phyloP scores from a whole-genome alignment of 129 eudicot genomes.

The Escallonia herrerae region DNA sequence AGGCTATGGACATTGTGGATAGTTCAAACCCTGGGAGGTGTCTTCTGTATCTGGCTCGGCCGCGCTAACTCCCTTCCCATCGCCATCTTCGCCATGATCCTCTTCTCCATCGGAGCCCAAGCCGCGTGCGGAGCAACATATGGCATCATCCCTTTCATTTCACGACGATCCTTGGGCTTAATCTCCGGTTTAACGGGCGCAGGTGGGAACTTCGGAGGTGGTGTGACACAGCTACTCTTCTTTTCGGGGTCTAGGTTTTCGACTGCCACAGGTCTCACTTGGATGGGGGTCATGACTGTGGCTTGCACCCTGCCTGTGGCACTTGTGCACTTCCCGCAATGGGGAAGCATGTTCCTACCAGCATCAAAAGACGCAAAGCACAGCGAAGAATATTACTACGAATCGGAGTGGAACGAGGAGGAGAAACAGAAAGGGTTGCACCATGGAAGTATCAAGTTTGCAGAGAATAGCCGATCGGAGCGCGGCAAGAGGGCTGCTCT shows the following conservation, averaged over 20 bases:
- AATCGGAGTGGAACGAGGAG: background rate
- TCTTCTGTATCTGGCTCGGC: conserved; percentile 41
- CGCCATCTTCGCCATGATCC: conserved; percentile 36
- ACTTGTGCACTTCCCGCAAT: conserved; percentile 17
- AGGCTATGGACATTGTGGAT: conserved; percentile 49
- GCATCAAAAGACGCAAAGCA: background rate
- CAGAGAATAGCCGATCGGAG: conserved; percentile 46
- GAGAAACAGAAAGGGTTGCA: background rate
- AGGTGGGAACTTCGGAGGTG: conserved; percentile 20
- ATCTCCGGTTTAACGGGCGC: conserved; percentile 18
- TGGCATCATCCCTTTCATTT: conserved; percentile 57
- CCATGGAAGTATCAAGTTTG: conserved; percentile 15
- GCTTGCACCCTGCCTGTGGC: conserved; percentile 10
- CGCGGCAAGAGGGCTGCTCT: conserved; percentile 27
- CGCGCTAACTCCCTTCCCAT: conserved; percentile 24
- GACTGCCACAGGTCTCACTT: conserved; percentile 9
- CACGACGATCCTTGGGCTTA: conserved; percentile 24
- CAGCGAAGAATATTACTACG: background rate
- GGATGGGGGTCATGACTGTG: conserved; percentile 18
- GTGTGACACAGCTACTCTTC: conserved; percentile 13
- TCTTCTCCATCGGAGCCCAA: conserved; percentile 53
- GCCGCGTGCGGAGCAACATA: conserved; percentile 60
- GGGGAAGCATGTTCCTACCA: conserved; percentile 22
- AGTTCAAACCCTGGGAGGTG: conserved; percentile 41
- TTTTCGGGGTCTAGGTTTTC: conserved; percentile 12